phyloP scores from a whole-genome alignment of 495 filamentous ascomycete genomes.

The Annulohypoxylon maeteangense region DNA sequence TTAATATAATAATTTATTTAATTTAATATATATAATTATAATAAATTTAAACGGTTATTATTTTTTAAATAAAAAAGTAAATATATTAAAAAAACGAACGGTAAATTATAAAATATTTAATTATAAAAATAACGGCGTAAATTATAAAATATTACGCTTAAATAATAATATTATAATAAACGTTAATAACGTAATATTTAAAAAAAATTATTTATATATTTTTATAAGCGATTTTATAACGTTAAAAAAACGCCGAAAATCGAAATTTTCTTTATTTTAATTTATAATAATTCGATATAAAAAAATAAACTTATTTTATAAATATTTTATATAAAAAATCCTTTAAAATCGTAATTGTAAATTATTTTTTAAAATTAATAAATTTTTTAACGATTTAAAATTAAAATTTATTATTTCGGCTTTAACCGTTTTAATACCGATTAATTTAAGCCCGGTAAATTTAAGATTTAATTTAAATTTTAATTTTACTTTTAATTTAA shows the following conservation, averaged over 20 bases:
- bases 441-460: too few species aligned
- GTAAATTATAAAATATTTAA: neutral
- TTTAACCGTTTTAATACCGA: too few species aligned
- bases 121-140: neutral
- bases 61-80: neutral
- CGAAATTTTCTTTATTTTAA: neutral
- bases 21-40: neutral
- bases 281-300: neutral
- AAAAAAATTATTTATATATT: neutral
- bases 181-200: neutral
- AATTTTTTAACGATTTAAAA: too few species aligned
- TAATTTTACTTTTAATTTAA: neutral
- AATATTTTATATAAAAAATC: neutral
- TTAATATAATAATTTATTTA: neutral
- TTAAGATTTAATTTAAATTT: neutral
- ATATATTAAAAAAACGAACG: neutral
- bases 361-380: too few species aligned
- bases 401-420: too few species aligned
- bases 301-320: neutral
- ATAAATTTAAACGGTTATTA: neutral
- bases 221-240: neutral
- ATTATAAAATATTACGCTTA: neutral
- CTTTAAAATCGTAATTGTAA: neutral
- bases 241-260: neutral
- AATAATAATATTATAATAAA: neutral